phyloP scores from a whole-genome alignment of 2,329 filamentous ascomycete species.

The Rasamsonia emersonii region DNA sequence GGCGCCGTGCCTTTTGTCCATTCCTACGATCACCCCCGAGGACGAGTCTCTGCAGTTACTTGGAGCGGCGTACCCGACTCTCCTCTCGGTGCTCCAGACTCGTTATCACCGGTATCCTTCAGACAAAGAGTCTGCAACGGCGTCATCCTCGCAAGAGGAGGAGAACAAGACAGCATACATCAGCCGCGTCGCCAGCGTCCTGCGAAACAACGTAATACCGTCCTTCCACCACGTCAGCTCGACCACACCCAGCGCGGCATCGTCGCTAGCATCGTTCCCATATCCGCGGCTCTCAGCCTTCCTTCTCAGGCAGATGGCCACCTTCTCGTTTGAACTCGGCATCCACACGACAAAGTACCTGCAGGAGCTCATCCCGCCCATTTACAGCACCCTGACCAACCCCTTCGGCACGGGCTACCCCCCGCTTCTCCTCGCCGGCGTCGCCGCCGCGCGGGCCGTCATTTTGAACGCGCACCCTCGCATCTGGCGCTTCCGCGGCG shows the following conservation, averaged over 20 bases:
- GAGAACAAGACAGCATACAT: constrained; percentile 17
- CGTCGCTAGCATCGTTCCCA: constrained; percentile 34
- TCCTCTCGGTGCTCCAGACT: constrained; percentile 50
- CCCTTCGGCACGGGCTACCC: constrained; percentile 55
- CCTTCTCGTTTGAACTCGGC: constrained; percentile 22
- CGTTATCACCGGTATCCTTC: constrained; percentile 23
- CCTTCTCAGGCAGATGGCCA: constrained; percentile 22
- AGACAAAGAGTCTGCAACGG: constrained; percentile 17
- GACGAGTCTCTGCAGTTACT: constrained; percentile 60
- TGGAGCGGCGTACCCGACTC: constrained; percentile 54
- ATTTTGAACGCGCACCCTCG: constrained; percentile 63
- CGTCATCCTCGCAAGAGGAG: not conserved
- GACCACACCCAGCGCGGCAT: constrained; percentile 34
- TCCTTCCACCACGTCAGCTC: constrained; percentile 39
- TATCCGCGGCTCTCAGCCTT: constrained; percentile 42
- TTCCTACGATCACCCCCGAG: constrained; percentile 70
- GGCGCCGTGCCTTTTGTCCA: constrained; percentile 59
- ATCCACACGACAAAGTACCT: constrained; percentile 32
- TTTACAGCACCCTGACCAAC: constrained; percentile 57
- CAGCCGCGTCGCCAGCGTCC: constrained; percentile 17
- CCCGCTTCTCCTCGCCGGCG: constrained; percentile 45
- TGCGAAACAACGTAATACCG: constrained; percentile 27
- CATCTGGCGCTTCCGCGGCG: constrained; percentile 52
- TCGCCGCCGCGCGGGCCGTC: constrained; percentile 47
- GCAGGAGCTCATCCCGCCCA: constrained; percentile 58